Evolutionary conservation across 2,329 filamentous ascomycete genomes (phyloP).

Genomic region (Apiospora kogelbergensis): DNA sequence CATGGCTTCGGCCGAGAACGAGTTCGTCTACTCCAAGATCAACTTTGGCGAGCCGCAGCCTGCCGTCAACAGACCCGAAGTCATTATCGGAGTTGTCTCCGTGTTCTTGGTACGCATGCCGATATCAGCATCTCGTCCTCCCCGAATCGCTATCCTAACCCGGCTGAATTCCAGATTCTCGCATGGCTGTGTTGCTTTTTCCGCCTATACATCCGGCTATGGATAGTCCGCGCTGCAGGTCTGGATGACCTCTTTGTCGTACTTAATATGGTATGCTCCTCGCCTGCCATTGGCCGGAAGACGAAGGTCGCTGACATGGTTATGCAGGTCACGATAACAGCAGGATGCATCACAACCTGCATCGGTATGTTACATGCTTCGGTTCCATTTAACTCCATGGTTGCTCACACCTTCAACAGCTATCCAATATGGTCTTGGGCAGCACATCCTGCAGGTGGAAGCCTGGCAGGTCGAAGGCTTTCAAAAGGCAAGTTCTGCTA

Average conservation of each 20-base stretch:
- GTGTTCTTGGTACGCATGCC: background rate
- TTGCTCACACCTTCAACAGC: slow-evolving; percentile 10
- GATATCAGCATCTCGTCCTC: background rate
- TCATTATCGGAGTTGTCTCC: background rate
- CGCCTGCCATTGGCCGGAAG: background rate
- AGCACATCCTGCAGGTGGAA: slow-evolving; percentile 20
- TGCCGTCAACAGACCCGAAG: background rate
- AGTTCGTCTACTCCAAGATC: background rate
- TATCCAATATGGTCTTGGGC: slow-evolving; percentile 19
- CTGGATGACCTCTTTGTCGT: slow-evolving; percentile 9
- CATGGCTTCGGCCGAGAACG: slow-evolving; percentile 1
- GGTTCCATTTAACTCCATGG: background rate
- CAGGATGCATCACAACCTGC: slow-evolving; percentile 22
- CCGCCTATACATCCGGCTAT: slow-evolving; percentile 8
- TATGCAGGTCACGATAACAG: slow-evolving; percentile 22
- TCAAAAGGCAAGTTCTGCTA: slow-evolving; percentile 16
- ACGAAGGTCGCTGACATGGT: background rate
- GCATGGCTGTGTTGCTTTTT: background rate
- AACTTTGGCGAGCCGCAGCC: background rate
- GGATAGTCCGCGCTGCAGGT: slow-evolving; percentile 1
- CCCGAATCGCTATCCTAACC: background rate
- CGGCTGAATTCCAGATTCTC: background rate
- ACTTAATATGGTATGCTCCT: slow-evolving; percentile 2
- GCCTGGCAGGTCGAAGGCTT: slow-evolving; percentile 15
- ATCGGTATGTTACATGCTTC: slow-evolving; percentile 8